Percentiles rank a stretch among this genome's conserved stretches.
Evolutionary conservation across 2,329 filamentous ascomycete species (phyloP).

Genomic region (Allantophomopsis lycopodina): DNA sequence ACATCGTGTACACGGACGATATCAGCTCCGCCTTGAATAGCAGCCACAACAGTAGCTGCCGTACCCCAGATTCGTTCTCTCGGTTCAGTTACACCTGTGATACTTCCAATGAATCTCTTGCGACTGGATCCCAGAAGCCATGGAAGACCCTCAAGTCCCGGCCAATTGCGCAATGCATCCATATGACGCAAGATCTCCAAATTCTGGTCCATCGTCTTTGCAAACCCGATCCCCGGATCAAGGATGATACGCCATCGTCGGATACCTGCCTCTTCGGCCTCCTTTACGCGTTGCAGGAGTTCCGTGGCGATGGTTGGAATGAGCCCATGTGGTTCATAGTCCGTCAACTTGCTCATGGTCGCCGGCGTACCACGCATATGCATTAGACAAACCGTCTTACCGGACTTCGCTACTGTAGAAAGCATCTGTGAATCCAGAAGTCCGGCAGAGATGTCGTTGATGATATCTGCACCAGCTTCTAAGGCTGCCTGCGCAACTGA

Average conservation of each 20-base stretch:
- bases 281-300: slow-evolving; percentile 47
- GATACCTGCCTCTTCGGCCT: slow-evolving; percentile 69
- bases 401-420: slow-evolving; percentile 59
- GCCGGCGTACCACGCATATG: slow-evolving; percentile 59
- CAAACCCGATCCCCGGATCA: slow-evolving; percentile 89
- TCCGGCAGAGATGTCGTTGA: slow-evolving; percentile 90
- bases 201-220: slow-evolving; percentile 73
- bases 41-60: slow-evolving; percentile 74
- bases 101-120: slow-evolving; percentile 75
- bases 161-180: slow-evolving; percentile 47
- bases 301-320: slow-evolving; percentile 40
- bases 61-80: slow-evolving; percentile 71
- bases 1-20: slow-evolving; percentile 90
- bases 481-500: slow-evolving; percentile 67
- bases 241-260: slow-evolving; percentile 89
- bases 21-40: slow-evolving; percentile 78
- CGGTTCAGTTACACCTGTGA: slow-evolving; percentile 64
- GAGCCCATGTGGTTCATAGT: slow-evolving; percentile 42
- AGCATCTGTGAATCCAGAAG: slow-evolving; percentile 72
- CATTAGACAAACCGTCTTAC: slow-evolving; percentile 66
- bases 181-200: slow-evolving; percentile 62
- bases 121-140: slow-evolving; percentile 85
- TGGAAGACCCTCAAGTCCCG: slow-evolving; percentile 55
- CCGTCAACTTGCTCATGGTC: slow-evolving; percentile 46
- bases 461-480: slow-evolving; percentile 70